These are phyloP conservation scores for Sordariomycetes sp. DNA, from an alignment of 2,329 filamentous ascomycete species.

Conservation along the genomic window DNA sequence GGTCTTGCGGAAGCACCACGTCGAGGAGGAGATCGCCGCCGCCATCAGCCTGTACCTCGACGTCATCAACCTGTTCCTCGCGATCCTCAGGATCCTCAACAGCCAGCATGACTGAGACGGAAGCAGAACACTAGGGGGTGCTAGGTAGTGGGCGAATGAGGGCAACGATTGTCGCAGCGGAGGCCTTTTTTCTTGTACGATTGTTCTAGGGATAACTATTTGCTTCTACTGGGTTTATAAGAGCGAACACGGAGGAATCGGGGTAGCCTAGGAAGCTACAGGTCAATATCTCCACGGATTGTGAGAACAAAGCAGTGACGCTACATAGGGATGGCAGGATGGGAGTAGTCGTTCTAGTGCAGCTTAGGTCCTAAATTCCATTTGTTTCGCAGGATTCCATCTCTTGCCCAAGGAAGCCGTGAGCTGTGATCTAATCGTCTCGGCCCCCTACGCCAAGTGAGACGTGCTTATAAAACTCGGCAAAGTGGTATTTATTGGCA, in stretches of 20 bases:
- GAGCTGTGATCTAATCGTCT: not conserved
- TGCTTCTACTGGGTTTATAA: too few species aligned
- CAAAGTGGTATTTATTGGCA: conserved; percentile 45
- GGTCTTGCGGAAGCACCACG: conserved; percentile 89
- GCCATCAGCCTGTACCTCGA: conserved; percentile 93
- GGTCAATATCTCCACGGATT: too few species aligned
- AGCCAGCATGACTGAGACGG: conserved; percentile 61
- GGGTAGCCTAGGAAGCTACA: too few species aligned
- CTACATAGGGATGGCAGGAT: not conserved
- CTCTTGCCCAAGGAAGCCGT: not conserved
- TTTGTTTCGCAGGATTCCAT: not conserved
- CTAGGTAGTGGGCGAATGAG: not conserved
- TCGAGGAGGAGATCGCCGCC: conserved; percentile 95
- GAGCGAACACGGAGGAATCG: too few species aligned
- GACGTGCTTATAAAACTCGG: not conserved
- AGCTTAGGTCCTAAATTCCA: not conserved
- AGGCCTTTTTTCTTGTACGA: not conserved
- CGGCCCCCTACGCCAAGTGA: not conserved
- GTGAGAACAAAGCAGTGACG: too few species aligned
- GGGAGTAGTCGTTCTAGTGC: not conserved
- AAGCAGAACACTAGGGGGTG: not conserved
- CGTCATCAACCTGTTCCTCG: conserved; percentile 93
- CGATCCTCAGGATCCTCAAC: conserved; percentile 92
- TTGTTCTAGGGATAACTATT: too few species aligned
- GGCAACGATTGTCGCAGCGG: not conserved